Evolutionary conservation across 148 eudicot species (phyloP), one percentile per base, ranked within the genome.

Genomic region (Gaultheria prostrata): DNA sequence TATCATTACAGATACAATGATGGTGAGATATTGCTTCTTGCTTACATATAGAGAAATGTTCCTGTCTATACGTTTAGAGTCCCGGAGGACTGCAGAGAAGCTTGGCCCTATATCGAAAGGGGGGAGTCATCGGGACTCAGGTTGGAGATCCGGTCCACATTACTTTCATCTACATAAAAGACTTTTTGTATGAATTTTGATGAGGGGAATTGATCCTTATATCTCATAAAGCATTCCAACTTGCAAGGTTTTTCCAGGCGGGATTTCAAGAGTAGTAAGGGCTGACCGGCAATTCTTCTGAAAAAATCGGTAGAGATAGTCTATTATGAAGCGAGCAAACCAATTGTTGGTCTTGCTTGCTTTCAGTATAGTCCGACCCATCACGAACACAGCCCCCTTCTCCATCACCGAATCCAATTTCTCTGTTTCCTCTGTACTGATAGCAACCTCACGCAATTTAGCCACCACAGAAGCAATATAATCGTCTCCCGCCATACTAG

Each of bases 261-360:
- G 87, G 32, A 86, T 32, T 75, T 50, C 17, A 30, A 84, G 80
- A 5, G 77, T 32, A 0, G 88, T 80, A 84, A 82, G 53, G 13
- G 88, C 83, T 6, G 85, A n/a, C 70, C 80, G 84, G 32, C 80
- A 82, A 43, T 86, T 88, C 76, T 82, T 87, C 49, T 86, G 88
- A 3, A 88, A 80, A 77, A 86, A 86, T 35, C 88, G 83, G 70
- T 88, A 86, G 13, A 88, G 45, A 70, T 71, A 70, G 57, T 84
- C 82, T 45, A 86, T 86, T 0, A 77, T 77, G 50, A 88, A 85
- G 4, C 86, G 65, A 3, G 51, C 69, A 1, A 88, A 28, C 84
- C 83, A 54, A 0, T 82, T 39, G 7, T 72, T 79, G 2, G 49
- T 46, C 80, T 71, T 46, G 79, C 28, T 83, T 82, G 85, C 74